phyloP scores from a whole-genome alignment of 495 filamentous ascomycete genomes.

The Aspergillus nanangensis region DNA sequence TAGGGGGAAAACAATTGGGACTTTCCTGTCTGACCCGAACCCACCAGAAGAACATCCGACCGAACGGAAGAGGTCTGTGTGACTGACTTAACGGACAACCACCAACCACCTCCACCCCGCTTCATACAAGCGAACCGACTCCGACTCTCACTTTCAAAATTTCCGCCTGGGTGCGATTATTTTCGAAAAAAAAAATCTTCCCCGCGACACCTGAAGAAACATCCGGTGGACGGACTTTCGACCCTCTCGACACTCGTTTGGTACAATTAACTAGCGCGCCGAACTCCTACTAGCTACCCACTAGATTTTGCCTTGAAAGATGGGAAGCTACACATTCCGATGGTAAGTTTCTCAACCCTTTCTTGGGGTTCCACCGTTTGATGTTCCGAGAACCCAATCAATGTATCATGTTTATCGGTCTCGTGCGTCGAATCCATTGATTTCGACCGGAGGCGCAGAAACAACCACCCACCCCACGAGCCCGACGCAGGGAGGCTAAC shows the following conservation, averaged over 20 bases:
- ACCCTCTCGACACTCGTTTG: background rate
- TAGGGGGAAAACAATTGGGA: background rate
- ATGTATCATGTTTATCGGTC: background rate
- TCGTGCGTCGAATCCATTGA: too few relatives aligned
- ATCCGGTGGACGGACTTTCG: too few relatives aligned
- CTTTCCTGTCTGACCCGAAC: background rate
- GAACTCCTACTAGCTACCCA: background rate
- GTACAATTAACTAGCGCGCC: too few relatives aligned
- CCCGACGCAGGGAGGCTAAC: constrained; percentile 12
- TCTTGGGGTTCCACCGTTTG: background rate
- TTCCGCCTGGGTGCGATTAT: too few relatives aligned
- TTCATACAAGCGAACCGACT: background rate
- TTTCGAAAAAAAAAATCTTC: too few relatives aligned
- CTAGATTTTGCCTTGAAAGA: too few relatives aligned
- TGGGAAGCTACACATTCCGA: constrained; percentile 41
- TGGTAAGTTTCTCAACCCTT: constrained; percentile 29
- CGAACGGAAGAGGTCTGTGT: background rate
- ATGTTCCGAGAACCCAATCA: background rate
- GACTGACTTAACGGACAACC: background rate
- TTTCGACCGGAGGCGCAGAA: too few relatives aligned
- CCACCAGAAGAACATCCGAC: background rate
- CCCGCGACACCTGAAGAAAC: too few relatives aligned
- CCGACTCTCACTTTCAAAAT: background rate
- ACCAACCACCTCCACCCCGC: background rate
- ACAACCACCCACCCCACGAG: too few relatives aligned